Evolutionary conservation across 179 eudicot genomes (phyloP), one percentile per base, ranked within the genome.

Genomic region (Silene vulgaris): DNA sequence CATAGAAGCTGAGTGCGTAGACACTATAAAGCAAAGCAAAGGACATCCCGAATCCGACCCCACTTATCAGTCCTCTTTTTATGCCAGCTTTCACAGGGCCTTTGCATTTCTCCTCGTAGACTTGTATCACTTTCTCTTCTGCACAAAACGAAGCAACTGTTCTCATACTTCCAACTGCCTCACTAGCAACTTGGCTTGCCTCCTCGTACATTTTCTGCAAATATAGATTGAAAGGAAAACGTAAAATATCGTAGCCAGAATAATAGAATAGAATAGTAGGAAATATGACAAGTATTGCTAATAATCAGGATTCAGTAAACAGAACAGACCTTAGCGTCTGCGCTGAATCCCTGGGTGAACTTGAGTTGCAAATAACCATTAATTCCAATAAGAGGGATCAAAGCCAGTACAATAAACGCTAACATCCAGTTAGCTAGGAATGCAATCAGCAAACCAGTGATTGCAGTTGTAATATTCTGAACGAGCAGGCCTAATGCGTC

Each of bases 131-230:
- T 70, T 77, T 77, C 61, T 77, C 79, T 59, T 77, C 75, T 4
- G 75, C 74, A 77, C 70, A 77, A 3, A 77, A 77, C 1, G 79
- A 77, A 43, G 75, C 79, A n/a, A 77, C 79, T 1, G 79, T 77
- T 77, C 79, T 77, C 48, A 77, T 62, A 26, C 78, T 75, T 4
- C 65, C 78, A 2, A 75, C 78, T 67, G 78, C 78, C 3, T 75
- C 78, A 66, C 59, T 77, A n/a, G 79, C 79, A 37, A 77, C 79
- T 45, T 77, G 79, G 29, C 79, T 77, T 5, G 79, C 79, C 17
- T 77, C 79, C 71, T 77, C 79, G 2, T 70, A 77, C 75, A 59
- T 77, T 29, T 77, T 77, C 79, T 77, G 75, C 70, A 40, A 1
- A 8, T 37, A 43, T 61, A 13, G 28, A 14, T 14, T 12, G 59